Evolutionary conservation across 2,329 filamentous ascomycete species (phyloP), one percentile per base, ranked within the genome.

Genomic region (Fusarium robinianum): DNA sequence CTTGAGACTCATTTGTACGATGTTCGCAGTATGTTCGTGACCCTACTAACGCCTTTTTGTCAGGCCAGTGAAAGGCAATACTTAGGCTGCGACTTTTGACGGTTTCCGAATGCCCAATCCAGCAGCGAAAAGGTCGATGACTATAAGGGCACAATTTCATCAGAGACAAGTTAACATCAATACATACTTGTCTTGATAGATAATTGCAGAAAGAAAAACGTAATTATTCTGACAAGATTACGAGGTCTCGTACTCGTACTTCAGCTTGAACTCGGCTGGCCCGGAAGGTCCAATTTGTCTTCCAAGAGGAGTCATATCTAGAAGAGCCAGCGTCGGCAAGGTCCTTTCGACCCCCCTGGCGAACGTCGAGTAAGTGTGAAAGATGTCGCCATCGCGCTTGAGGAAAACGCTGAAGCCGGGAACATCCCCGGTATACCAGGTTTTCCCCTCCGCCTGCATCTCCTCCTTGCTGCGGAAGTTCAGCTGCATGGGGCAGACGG

Each of bases 351-450:
- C 45, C 10, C 67, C 68, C 18, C 66, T 57, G 5, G 51, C 55
- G 54, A 62, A 68, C 2, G 58, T 57, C 17, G 64, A 68, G 45
- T 73, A 72, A 3, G 66, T 70, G 51, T 72, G 67, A 41, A 66
- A 71, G 3, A 71, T 46, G 3, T 63, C 56, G 0, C 61, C 61
- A 4, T 55, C 61, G 8, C 63, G 55, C 41, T 60, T 65, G 24
- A 61, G 49, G 23, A 71, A 72, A 5, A 70, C 63, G 41, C 68
- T 70, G 17, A 68, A 58, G 5, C 68, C 69, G 3, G 68, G 64
- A 14, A 64, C 56, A 24, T 72, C 68, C 1, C 65, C 66, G 10
- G 53, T 55, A 16, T 58, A 58, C 36, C 51, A 60, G 16, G 41
- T 46, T 44, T 60, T 61, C 4, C 58, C 68, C 16, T 63, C 59